phyloP scores from a whole-genome alignment of 2,329 filamentous ascomycete species.

The Capronia americana region DNA sequence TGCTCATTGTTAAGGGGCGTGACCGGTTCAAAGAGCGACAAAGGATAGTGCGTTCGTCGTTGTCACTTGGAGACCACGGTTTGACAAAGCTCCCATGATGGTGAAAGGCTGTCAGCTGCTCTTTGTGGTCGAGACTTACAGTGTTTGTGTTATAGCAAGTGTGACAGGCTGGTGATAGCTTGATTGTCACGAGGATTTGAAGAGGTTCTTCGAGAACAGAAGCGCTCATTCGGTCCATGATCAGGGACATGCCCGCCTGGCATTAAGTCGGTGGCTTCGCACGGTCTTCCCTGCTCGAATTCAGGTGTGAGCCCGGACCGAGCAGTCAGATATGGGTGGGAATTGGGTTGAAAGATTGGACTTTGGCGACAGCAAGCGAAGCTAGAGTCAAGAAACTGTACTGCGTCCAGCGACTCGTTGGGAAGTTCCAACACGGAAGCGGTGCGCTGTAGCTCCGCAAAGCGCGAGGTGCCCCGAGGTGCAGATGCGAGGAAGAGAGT shows the following conservation, averaged over 20 bases:
- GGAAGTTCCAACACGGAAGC: neutral
- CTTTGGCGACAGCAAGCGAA: neutral
- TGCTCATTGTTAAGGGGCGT: neutral
- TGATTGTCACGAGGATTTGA: neutral
- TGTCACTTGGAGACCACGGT: neutral
- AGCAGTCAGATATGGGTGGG: neutral
- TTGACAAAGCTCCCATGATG: neutral
- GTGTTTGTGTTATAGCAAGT: neutral
- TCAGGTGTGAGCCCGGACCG: too few relatives aligned
- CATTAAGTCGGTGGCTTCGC: neutral
- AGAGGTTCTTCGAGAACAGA: neutral
- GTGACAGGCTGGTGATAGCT: neutral
- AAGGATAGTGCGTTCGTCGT: neutral
- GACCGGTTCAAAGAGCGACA: neutral
- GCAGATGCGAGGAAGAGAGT: neutral
- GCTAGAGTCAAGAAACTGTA: neutral
- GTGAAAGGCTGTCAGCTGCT: slow-evolving; percentile 5
- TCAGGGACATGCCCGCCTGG: neutral
- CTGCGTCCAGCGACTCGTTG: too few relatives aligned
- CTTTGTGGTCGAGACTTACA: neutral
- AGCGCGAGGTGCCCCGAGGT: neutral
- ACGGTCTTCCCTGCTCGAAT: neutral
- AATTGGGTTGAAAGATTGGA: neutral
- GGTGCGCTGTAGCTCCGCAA: neutral
- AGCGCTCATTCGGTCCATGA: neutral